Base-by-base conservation (phyloP, 371 early-diverging fungal genomes). In the Mucor saturninus region DNA sequence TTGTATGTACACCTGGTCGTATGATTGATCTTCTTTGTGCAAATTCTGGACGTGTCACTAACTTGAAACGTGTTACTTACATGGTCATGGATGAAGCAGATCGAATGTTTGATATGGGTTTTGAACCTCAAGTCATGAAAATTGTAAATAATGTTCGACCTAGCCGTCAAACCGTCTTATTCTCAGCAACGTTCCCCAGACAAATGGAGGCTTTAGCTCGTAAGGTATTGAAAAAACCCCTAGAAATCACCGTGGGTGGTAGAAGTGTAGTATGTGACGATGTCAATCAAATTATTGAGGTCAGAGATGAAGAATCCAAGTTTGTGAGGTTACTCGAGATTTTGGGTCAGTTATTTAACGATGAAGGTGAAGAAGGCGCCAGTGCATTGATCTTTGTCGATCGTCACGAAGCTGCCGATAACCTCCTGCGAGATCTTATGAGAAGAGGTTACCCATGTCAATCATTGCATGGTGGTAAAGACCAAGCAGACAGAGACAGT, bases 1-100 rank as follows among this genome's bases (percentile, higher is more conserved):
- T 99, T 59, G 96, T 99, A 39, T 97, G 98, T 76, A 99, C 99
- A 13, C 99, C 99, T 14, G 99, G 99, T 4, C 91, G 99, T 64
- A 89, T 99, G 91, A 99, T 99, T 73, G 99, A 99, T 80, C 76
- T 99, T 56, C 84, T 99, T 48, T 93, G 95, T 76, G 97, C 98
- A 51, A 97, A 97, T 76, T 88, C 92, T 30, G 99, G 97, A 50
- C 88, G 95, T 62, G 95, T 95, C n/a, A 95, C 97, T 28, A 98
- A 96, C 68, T 83, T 99, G 63, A 80, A 80, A 51, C 86, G 98
- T 38, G 95, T 96, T 54, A 98, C 98, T 1, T 98, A 97, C 75
- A 65, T 99, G 74, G 99, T 99, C 4, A 87, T 99, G 53, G 99
- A 99, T 80, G 99, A 99, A 84, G 96, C 97, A 3, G 98, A 98